Base-by-base conservation (phyloP, 2,329 filamentous ascomycete species). In the Exophiala sideris region DNA sequence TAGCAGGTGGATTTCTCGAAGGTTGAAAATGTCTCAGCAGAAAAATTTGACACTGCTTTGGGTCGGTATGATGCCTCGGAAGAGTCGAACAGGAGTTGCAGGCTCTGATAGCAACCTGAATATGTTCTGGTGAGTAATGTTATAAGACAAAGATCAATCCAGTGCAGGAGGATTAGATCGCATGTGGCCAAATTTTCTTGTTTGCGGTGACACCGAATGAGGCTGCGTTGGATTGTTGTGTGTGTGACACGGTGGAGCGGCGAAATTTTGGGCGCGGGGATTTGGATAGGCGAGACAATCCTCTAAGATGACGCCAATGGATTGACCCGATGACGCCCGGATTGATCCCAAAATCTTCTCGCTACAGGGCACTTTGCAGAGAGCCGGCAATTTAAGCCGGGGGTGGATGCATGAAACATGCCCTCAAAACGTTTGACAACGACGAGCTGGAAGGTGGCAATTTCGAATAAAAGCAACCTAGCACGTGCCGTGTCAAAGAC, bases 21-120 rank as follows among this genome's bases (percentile, higher is more conserved):
- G 16, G 29, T 2, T 45, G 48, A 49, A 54, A 54, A 48, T 59
- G 50, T 48, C 56, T 54, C 56, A 50, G 40, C 45, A 5, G 45
- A 49, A 49, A 29, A 55, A 35, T 33, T 52, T 39, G 29, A 50
- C 47, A 34, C 44, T 18, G 48, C 48, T 24, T 18, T 29, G 24
- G 18, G 3, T 16, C 39, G 24, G 45, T 34, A 24, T 34, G 24
- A 32, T 36, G 7, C 38, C 16, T 8, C 16, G 45, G 11, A 36
- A 35, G 50, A 29, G 34, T 45, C 36, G 33, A 16, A 33, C 33
- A 40, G 45, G 36, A 32, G 9, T 40, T 5, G 16, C 8, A 47
- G 44, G 34, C 35, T 36, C 20, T 46, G 16, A 8, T 35, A 20
- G 45, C 18, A 36, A 32, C 14, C 9, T 44, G 21, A 20, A 10